phyloP scores from a whole-genome alignment of 2,329 filamentous ascomycete genomes.

The Cadophora malorum region DNA sequence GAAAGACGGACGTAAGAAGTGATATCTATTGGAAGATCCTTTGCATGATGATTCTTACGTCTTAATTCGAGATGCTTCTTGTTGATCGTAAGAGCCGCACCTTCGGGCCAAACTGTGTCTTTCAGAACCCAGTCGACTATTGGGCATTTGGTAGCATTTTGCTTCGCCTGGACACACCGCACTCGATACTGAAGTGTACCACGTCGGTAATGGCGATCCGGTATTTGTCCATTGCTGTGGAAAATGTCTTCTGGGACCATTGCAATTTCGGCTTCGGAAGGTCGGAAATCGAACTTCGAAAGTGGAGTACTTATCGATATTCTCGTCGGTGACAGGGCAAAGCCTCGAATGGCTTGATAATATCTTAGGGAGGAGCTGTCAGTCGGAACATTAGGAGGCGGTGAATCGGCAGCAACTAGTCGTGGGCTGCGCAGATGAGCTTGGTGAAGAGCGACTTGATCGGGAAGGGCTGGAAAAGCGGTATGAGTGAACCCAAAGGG shows the following conservation, averaged over 20 bases:
- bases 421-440: conserved; percentile 61
- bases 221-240: conserved; percentile 35
- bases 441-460: conserved; percentile 61
- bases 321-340: conserved; percentile 54
- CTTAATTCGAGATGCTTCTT: conserved; percentile 60
- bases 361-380: conserved; percentile 37
- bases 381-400: conserved; percentile 38
- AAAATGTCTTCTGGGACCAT: conserved; percentile 39
- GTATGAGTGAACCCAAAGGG: conserved; percentile 43
- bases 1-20: conserved; percentile 54
- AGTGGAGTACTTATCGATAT: conserved; percentile 40
- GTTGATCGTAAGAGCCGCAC: conserved; percentile 75
- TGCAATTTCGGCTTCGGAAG: conserved; percentile 33
- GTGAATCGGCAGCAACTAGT: conserved; percentile 42
- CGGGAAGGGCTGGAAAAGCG: conserved; percentile 53
- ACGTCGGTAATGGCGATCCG: conserved; percentile 49
- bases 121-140: conserved; percentile 62
- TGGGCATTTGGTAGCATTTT: conserved; percentile 44
- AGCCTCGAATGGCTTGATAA: conserved; percentile 64
- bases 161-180: conserved; percentile 61
- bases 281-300: conserved; percentile 47
- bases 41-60: conserved; percentile 74
- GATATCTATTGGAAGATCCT: conserved; percentile 78
- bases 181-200: conserved; percentile 70
- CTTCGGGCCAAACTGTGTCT: conserved; percentile 74